These are phyloP conservation scores for Chalciporus pseudorubinellus DNA, from an alignment of 768 basidiomycete genomes.

Conservation along the genomic window DNA sequence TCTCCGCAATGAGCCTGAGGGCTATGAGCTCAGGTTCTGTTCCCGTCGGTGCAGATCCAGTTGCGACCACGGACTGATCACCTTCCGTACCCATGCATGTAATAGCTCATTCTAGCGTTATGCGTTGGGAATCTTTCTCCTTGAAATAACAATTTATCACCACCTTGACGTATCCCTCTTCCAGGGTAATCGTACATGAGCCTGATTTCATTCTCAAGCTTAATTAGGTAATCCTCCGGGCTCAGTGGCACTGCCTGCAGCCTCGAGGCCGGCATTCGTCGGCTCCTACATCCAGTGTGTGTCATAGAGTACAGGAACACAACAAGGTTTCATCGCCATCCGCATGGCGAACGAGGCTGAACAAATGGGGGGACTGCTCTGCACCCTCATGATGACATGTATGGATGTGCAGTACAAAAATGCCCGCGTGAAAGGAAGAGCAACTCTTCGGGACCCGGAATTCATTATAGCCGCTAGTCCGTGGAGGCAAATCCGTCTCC, in stretches of 20 bases:
- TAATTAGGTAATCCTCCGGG: constrained; percentile 34
- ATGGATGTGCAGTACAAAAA: background rate
- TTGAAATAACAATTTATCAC: constrained; percentile 15
- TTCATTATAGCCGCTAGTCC: constrained; percentile 14
- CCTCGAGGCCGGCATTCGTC: constrained; percentile 8
- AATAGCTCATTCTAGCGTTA: background rate
- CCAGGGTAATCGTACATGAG: constrained; percentile 5
- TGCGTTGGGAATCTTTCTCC: constrained; percentile 12
- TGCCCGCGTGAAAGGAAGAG: background rate
- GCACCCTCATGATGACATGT: no score
- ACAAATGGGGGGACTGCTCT: no score
- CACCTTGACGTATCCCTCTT: background rate
- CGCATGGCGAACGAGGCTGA: no score
- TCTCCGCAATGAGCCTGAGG: constrained; percentile 31
- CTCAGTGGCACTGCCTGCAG: constrained; percentile 12
- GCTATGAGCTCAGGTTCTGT: constrained; percentile 18
- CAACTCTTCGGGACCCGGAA: constrained; percentile 19
- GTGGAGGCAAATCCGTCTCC: background rate
- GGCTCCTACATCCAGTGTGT: constrained; percentile 20
- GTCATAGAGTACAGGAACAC: constrained; percentile 5
- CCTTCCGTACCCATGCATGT: constrained; percentile 7
- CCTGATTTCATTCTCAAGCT: constrained; percentile 17
- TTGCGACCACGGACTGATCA: constrained; percentile 26
- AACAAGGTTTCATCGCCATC: no score
- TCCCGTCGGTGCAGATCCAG: constrained; percentile 28